Evolutionary conservation across 2,329 filamentous ascomycete species (phyloP).

Genomic region (Venturia effusa): DNA sequence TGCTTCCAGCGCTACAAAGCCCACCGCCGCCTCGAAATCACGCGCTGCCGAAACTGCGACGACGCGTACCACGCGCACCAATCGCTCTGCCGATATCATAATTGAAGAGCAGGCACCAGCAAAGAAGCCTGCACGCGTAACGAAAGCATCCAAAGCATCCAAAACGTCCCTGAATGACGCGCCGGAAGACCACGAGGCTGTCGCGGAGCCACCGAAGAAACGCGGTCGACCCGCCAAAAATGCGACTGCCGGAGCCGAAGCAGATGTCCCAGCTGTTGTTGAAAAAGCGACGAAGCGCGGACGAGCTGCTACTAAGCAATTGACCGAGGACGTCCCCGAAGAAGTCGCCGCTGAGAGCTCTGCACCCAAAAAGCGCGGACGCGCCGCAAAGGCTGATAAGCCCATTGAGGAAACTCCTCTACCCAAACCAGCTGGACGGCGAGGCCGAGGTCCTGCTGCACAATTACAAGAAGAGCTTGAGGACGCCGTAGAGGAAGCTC

Average conservation of each 20-base stretch:
- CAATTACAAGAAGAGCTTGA: constrained; percentile 10
- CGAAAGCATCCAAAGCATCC: not conserved
- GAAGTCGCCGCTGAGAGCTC: constrained; percentile 1
- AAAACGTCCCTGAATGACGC: constrained; percentile 4
- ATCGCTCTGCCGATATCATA: not conserved
- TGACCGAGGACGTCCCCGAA: not conserved
- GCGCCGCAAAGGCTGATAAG: constrained; percentile 8
- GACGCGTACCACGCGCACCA: constrained; percentile 1
- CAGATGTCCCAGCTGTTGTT: constrained; percentile 4
- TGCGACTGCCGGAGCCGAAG: constrained; percentile 7
- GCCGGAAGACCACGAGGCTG: not conserved
- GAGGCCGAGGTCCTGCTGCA: not conserved
- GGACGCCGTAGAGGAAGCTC: not conserved
- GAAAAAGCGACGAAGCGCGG: constrained; percentile 13
- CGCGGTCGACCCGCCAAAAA: constrained; percentile 18
- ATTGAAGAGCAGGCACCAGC: constrained; percentile 8
- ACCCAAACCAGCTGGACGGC: not conserved
- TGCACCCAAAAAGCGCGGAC: constrained; percentile 13
- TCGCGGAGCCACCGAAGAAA: constrained; percentile 18
- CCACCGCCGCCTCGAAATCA: not conserved
- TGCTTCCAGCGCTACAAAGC: constrained; percentile 1
- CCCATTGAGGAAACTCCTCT: constrained; percentile 11
- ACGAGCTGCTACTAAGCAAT: constrained; percentile 8
- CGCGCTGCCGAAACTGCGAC: constrained; percentile 4
- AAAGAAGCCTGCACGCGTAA: constrained; percentile 4